Evolutionary conservation across 805 yeast species (phyloP).

Genomic region (Zygosaccharomyces bisporus): DNA sequence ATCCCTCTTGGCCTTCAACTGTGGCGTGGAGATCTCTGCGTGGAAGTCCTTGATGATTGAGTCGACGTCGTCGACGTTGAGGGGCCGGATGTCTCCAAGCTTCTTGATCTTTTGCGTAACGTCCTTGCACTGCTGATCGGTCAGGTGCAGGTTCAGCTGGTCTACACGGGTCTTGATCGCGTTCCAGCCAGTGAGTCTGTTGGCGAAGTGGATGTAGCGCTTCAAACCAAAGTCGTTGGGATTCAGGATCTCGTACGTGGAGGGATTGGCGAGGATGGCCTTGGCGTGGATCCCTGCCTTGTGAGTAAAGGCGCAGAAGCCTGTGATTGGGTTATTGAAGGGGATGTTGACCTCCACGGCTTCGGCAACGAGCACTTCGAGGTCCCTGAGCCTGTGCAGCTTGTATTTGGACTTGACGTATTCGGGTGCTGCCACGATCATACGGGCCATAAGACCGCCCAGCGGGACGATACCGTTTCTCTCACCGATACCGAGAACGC

Average conservation of each 20-base stretch:
- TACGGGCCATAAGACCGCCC: conserved; percentile 98
- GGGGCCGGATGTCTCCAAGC: conserved; percentile 91
- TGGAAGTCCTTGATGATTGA: conserved; percentile 93
- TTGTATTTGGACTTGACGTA: conserved; percentile 92
- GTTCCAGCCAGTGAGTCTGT: conserved; percentile 98
- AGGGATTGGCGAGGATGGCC: conserved; percentile 97
- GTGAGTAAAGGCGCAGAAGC: conserved; percentile 99
- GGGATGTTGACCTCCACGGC: conserved; percentile 97
- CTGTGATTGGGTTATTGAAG: conserved; percentile 97
- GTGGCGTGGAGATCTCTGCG: conserved; percentile 63
- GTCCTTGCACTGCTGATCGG: conserved; percentile 93
- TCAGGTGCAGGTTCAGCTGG: conserved; percentile 82
- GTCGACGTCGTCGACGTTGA: conserved; percentile 95
- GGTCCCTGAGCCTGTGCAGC: conserved; percentile 90
- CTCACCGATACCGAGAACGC: conserved; percentile 97
- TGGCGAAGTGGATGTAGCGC: conserved; percentile 95
- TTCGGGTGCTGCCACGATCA: conserved; percentile 98
- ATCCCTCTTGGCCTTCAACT: conserved; percentile 33
- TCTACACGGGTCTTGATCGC: conserved; percentile 98
- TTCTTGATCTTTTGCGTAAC: conserved; percentile 90
- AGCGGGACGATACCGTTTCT: conserved; percentile 97
- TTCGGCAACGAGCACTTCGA: conserved; percentile 94
- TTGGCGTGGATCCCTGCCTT: conserved; percentile 99
- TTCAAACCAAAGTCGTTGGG: conserved; percentile 95
- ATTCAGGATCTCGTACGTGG: conserved; percentile 94